phyloP scores from a whole-genome alignment of 192 early-diverging fungal species.

The Diversispora epigaea region DNA sequence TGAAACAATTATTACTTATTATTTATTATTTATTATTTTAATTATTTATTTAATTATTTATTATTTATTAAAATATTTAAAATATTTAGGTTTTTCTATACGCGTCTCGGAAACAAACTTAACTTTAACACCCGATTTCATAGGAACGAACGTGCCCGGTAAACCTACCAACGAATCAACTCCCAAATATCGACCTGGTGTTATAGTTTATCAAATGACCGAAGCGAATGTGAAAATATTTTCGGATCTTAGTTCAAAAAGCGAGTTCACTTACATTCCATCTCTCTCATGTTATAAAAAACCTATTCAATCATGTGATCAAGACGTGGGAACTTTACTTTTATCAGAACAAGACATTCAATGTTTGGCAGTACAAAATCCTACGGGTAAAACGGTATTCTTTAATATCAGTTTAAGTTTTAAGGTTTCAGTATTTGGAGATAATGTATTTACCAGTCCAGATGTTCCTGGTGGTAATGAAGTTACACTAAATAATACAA shows the following conservation, averaged over 20 bases:
- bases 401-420: not conserved
- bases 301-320: conserved; percentile 10
- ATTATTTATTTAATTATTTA: not conserved
- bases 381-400: not conserved
- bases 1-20: not conserved
- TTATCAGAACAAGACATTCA: not conserved
- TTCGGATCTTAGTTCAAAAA: not conserved
- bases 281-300: conserved; percentile 13
- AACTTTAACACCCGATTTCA: not conserved
- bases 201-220: not conserved
- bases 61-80: not conserved
- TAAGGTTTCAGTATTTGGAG: not conserved
- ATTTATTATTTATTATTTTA: not conserved
- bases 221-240: not conserved
- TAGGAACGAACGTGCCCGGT: not conserved
- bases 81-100: not conserved
- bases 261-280: not conserved
- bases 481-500: no score
- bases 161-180: not conserved
- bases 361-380: not conserved
- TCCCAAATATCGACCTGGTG: not conserved
- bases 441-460: not conserved
- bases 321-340: not conserved
- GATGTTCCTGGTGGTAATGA: not conserved
- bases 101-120: not conserved